Conservation (phyloP, 2,329 filamentous ascomycete genomes). For the Penicillium sp. region DNA sequence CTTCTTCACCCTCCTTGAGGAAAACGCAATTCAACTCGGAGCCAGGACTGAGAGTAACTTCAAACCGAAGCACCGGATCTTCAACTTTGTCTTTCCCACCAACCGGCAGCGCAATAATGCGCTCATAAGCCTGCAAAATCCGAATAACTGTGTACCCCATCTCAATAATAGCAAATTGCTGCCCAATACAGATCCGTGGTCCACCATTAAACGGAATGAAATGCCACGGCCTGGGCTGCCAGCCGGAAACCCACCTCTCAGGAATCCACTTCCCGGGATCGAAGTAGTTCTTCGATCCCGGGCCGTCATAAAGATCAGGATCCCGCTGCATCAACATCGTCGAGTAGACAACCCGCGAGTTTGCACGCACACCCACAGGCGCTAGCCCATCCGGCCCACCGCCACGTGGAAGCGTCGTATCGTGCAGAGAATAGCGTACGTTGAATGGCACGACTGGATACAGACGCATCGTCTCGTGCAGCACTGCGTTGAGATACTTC, state of each 20-base stretch:
- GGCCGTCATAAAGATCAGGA: constrained; percentile 48
- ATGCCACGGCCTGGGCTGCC: constrained; percentile 54
- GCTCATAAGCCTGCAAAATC: constrained; percentile 43
- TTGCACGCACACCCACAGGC: constrained; percentile 47
- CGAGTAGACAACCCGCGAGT: constrained; percentile 51
- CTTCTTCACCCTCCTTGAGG: constrained; percentile 28
- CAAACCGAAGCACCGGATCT: constrained; percentile 37
- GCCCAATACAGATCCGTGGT: constrained; percentile 55
- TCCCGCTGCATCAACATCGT: constrained; percentile 53
- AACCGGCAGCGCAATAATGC: constrained; percentile 33
- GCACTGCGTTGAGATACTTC: constrained; percentile 69
- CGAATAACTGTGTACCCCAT: constrained; percentile 52
- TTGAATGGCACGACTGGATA: constrained; percentile 80
- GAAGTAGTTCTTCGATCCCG: constrained; percentile 36
- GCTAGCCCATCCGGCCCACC: constrained; percentile 48
- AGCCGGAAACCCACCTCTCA: constrained; percentile 50
- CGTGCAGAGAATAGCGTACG: constrained; percentile 65
- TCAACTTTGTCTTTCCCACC: constrained; percentile 33
- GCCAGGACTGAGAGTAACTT: constrained; percentile 40
- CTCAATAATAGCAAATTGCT: constrained; percentile 59
- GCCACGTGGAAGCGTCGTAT: constrained; percentile 72
- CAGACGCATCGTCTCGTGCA: constrained; percentile 74
- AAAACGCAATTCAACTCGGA: constrained; percentile 42
- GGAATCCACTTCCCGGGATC: constrained; percentile 48
- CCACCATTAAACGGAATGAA: constrained; percentile 56